A percentile compares a stretch with the other conserved stretches of the same genome.
Conservation (phyloP, 1,284 basidiomycete genomes). For the Trichosporon faecale region DNA sequence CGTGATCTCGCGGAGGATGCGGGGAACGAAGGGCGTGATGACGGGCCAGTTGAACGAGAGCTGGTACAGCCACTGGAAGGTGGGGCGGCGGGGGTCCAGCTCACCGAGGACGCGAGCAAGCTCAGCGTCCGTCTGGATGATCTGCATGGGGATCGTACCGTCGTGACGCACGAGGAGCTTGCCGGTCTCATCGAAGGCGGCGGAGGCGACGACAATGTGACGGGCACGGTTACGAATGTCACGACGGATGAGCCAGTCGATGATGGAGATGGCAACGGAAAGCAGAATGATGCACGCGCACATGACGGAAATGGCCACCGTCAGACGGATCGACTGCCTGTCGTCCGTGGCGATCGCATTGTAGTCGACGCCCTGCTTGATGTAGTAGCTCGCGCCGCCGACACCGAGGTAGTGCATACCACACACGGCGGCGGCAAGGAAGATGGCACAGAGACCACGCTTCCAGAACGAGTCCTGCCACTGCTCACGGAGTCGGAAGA, state of each 20-base stretch:
- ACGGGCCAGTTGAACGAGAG: slow-evolving; percentile 57
- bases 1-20: slow-evolving; percentile 46
- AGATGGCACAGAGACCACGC: slow-evolving; percentile 50
- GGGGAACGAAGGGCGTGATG: slow-evolving; percentile 53
- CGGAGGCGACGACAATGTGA: slow-evolving; percentile 55
- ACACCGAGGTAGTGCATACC: slow-evolving; percentile 58
- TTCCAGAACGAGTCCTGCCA: slow-evolving; percentile 57
- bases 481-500: slow-evolving; percentile 55
- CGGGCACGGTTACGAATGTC: slow-evolving; percentile 52
- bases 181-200: slow-evolving; percentile 55
- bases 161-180: slow-evolving; percentile 55
- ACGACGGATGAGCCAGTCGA: slow-evolving; percentile 49
- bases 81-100: slow-evolving; percentile 54
- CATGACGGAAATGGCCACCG: slow-evolving; percentile 55
- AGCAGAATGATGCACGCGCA: slow-evolving; percentile 54
- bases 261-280: slow-evolving; percentile 50
- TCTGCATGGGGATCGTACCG: slow-evolving; percentile 56
- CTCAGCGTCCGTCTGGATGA: slow-evolving; percentile 55
- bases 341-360: background rate
- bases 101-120: slow-evolving; percentile 53
- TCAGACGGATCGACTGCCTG: slow-evolving; percentile 47
- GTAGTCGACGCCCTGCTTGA: slow-evolving; percentile 29
- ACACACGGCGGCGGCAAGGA: slow-evolving; percentile 54
- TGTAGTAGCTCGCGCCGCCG: slow-evolving; percentile 53
- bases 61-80: slow-evolving; percentile 58